Percentiles rank a stretch among this genome's conserved stretches.
Conservation (phyloP, 2,329 filamentous ascomycete species). For the Mariannaea sp. region DNA sequence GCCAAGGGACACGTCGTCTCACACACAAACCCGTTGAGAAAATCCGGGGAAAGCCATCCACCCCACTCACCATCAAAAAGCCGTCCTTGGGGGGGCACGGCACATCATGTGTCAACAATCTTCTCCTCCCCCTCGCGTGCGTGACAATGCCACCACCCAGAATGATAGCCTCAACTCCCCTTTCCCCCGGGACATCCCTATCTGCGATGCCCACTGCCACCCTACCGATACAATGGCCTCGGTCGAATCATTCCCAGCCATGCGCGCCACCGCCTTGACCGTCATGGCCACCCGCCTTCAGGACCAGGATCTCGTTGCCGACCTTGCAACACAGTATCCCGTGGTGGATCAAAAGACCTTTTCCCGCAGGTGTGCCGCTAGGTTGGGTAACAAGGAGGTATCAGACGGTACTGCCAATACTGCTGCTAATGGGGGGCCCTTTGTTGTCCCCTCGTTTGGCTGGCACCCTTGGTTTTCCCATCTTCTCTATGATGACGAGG, state of each 20-base stretch:
- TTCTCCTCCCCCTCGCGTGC: background rate
- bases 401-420: background rate
- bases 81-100: background rate
- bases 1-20: background rate
- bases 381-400: background rate
- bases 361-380: background rate
- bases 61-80: background rate
- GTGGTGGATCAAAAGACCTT: constrained; percentile 38
- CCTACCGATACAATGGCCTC: constrained; percentile 77
- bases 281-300: constrained; percentile 78
- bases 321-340: constrained; percentile 63
- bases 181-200: constrained; percentile 72
- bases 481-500: constrained; percentile 69
- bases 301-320: constrained; percentile 74
- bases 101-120: background rate
- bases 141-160: background rate
- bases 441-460: constrained; percentile 72
- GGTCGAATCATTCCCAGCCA: constrained; percentile 60
- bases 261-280: constrained; percentile 70
- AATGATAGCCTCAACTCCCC: constrained; percentile 25
- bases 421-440: background rate
- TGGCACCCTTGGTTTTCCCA: constrained; percentile 90
- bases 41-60: background rate
- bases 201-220: constrained; percentile 83
- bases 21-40: background rate